Evolutionary conservation across 1,139 yeast species (phyloP), one percentile per base, ranked within the genome.

Genomic region (Saccharomyces hybrid): DNA sequence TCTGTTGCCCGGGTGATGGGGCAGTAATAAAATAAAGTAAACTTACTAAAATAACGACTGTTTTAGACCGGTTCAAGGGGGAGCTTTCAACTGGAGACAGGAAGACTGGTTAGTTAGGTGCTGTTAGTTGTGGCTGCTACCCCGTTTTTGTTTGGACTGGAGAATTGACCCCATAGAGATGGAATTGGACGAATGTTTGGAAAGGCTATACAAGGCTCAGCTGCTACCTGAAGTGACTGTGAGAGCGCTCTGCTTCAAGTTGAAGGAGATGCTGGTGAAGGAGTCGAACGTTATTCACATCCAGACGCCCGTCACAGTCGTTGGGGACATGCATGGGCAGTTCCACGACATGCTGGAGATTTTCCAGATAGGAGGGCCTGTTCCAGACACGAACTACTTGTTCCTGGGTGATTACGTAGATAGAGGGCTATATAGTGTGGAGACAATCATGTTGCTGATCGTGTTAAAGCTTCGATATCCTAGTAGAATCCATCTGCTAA

Each of bases 261-360:
- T 88, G 56, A 89, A 88, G 66, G 96, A 89, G 64, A 74, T 86
- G 53, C 73, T 90, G 53, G 79, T 88, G 61, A 78, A 80, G 58
- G 96, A 89, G 69, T 84, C 88, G 57, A 95, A 95, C 67, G 95
- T 95, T 46, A 88, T 93, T 55, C 86, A 86, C 49, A 75, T 95
- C 8, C 76, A 76, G 48, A 82, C 96, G 1, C 99, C 99, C 0
- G 89, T 95, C 20, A 88, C 98, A 1, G 90, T 93, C n/a, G 97
- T 93, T 4, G 99, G 99, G 2, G 99, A 93, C 68, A 93, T 95
- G 51, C 99, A 93, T 65, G 99, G 99, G 3, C 99, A 93, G 70
- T 93, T 88, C 67, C 96, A 91, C 68, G 99, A 93, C 69, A 74
- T 93, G 55, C 72, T 93, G 46, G 99, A 93, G 69, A 89, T 93